Percentiles rank a stretch among this genome's conserved stretches.
Conservation (phyloP, 2,329 filamentous ascomycete species). For the Dactylonectria macrodidyma region DNA sequence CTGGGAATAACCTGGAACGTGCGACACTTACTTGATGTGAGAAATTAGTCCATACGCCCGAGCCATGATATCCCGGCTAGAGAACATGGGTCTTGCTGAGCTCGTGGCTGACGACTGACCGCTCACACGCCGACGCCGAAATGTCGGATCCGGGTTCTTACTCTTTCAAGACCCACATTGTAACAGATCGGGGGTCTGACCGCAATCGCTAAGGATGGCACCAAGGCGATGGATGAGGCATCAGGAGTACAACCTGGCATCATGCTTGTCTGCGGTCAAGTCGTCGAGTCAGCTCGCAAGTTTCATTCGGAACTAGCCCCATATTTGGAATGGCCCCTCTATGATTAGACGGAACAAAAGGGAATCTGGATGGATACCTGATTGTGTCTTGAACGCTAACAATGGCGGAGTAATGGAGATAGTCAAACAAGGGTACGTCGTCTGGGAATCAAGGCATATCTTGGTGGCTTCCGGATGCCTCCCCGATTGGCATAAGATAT, state of each 20-base stretch:
- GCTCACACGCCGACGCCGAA: not conserved
- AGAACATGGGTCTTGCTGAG: not conserved
- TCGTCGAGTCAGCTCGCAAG: not conserved
- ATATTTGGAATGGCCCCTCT: not conserved
- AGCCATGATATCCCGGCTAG: not conserved
- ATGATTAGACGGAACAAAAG: not conserved
- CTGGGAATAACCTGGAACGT: not conserved
- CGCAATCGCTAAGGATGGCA: not conserved
- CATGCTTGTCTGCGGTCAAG: not conserved
- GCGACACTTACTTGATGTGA: not conserved
- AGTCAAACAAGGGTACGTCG: not conserved
- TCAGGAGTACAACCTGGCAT: not conserved
- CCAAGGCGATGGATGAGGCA: not conserved
- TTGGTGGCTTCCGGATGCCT: not conserved
- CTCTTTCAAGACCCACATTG: not conserved
- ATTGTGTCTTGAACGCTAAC: not conserved
- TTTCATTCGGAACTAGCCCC: not conserved
- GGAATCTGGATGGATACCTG: not conserved
- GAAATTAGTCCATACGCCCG: not conserved
- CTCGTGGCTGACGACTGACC: not conserved
- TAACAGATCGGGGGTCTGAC: not conserved
- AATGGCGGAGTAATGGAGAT: not conserved
- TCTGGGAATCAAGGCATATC: not conserved
- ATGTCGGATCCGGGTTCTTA: not conserved
- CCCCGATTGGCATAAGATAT: not conserved